Evolutionary conservation across 441 rosid species (phyloP).

Genomic region (Kokia cookei): DNA sequence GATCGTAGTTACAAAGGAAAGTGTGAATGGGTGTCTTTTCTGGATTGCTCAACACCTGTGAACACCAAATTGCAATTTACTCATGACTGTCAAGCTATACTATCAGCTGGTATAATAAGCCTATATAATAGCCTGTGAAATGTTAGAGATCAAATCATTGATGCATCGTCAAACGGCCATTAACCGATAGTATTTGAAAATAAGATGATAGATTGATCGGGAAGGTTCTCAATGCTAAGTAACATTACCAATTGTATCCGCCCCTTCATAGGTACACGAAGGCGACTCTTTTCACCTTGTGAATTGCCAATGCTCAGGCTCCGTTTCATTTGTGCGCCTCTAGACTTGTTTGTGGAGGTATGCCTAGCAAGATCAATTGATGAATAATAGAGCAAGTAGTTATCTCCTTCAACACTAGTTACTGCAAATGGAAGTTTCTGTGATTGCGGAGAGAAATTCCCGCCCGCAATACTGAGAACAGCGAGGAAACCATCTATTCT

Average conservation of each 20-base stretch:
- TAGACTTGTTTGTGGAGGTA: conserved; percentile 17
- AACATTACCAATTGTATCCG: conserved; percentile 48
- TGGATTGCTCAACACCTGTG: conserved; percentile 66
- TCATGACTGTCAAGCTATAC: not conserved
- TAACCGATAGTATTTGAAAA: not conserved
- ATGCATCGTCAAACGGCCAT: not conserved
- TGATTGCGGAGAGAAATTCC: conserved; percentile 44
- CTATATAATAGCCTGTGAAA: not conserved
- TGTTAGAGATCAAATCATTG: not conserved
- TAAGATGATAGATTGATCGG: not conserved
- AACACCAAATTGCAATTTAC: conserved; percentile 14
- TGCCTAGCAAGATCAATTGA: conserved; percentile 34
- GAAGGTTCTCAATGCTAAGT: not conserved
- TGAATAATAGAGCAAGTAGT: conserved; percentile 48
- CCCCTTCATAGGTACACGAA: conserved; percentile 53
- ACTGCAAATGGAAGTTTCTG: conserved; percentile 55
- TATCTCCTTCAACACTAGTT: conserved; percentile 51
- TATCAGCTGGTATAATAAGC: too few species aligned
- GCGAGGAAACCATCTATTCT: conserved; percentile 56
- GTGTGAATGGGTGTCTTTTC: conserved; percentile 69
- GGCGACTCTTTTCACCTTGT: conserved; percentile 28
- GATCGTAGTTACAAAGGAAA: conserved; percentile 48
- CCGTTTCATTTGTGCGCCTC: conserved; percentile 34
- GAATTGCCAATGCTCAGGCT: conserved; percentile 34
- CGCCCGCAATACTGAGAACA: conserved; percentile 48